Conservation (phyloP, 345 rosid genomes). For the Eucalyptus tenuipes region DNA sequence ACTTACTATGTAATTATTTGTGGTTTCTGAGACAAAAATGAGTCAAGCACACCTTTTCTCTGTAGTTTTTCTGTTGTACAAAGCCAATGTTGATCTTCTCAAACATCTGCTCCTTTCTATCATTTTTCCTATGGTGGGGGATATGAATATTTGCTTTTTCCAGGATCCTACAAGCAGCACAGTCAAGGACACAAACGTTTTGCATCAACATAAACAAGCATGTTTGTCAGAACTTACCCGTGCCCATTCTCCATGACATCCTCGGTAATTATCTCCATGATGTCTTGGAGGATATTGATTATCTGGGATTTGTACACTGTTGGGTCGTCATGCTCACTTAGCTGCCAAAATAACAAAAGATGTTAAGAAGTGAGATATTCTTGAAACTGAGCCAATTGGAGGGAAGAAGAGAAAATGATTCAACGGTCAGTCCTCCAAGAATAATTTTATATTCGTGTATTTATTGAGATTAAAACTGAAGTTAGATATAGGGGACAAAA, state of each 20-base stretch:
- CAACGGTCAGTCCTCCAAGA: not conserved
- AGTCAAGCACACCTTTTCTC: constrained; percentile 53
- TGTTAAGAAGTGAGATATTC: not conserved
- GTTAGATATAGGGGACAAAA: not conserved
- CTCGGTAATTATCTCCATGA: constrained; percentile 72
- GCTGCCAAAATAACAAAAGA: constrained; percentile 29
- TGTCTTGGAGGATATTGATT: constrained; percentile 88
- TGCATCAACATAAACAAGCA: not conserved
- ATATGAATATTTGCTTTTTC: constrained; percentile 18
- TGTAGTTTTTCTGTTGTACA: constrained; percentile 21
- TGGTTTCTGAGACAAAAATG: not conserved
- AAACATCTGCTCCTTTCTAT: constrained; percentile 59
- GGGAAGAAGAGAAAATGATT: not conserved
- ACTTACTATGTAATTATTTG: not conserved
- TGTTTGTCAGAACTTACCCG: constrained; percentile 46
- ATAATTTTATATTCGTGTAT: not conserved
- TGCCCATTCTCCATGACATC: constrained; percentile 70
- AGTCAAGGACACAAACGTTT: constrained; percentile 1
- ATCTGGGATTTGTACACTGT: constrained; percentile 59
- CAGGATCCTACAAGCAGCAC: constrained; percentile 35
- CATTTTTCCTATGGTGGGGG: not conserved
- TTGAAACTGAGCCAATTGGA: not conserved
- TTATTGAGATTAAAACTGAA: not conserved
- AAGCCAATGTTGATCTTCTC: constrained; percentile 39
- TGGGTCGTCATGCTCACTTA: constrained; percentile 12